These are phyloP conservation scores for Phytophthora brassicae DNA, from an alignment of 352 stramenopile genomes.

Conservation along the genomic window DNA sequence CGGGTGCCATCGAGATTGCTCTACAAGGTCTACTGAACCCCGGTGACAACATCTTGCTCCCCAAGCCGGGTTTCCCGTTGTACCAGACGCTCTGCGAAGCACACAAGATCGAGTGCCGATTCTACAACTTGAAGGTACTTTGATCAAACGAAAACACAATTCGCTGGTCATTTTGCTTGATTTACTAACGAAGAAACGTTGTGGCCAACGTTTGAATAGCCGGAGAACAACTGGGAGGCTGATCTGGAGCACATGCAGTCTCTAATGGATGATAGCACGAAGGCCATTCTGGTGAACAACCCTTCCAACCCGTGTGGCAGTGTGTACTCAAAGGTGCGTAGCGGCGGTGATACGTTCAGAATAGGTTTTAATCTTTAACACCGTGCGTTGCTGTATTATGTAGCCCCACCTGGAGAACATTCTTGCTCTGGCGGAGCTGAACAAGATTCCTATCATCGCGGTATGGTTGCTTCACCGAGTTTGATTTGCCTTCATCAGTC, in stretches of 20 bases:
- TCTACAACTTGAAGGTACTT: conserved; percentile 85
- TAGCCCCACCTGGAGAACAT: conserved; percentile 73
- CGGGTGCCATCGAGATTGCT: conserved; percentile 92
- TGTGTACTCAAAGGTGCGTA: conserved; percentile 87
- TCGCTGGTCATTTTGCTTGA: not conserved
- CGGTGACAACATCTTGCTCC: conserved; percentile 92
- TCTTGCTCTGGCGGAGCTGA: conserved; percentile 68
- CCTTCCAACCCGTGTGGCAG: conserved; percentile 94
- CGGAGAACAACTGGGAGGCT: conserved; percentile 91
- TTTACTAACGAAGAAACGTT: not conserved
- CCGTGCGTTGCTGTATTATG: not conserved
- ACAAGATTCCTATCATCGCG: conserved; percentile 93
- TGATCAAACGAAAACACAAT: not conserved
- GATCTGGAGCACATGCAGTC: conserved; percentile 92
- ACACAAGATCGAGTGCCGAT: conserved; percentile 89
- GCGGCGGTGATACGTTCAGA: not conserved
- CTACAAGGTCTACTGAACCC: conserved; percentile 90
- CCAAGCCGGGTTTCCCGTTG: conserved; percentile 93
- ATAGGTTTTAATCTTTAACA: not conserved
- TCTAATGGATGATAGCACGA: conserved; percentile 84
- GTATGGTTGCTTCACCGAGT: conserved; percentile 49
- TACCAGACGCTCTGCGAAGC: conserved; percentile 95
- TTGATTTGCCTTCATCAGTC: conserved; percentile 22
- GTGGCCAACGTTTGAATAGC: conserved; percentile 24
- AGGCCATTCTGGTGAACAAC: conserved; percentile 96